Conservation (phyloP, 768 basidiomycete species). For the Mycena galopus region DNA sequence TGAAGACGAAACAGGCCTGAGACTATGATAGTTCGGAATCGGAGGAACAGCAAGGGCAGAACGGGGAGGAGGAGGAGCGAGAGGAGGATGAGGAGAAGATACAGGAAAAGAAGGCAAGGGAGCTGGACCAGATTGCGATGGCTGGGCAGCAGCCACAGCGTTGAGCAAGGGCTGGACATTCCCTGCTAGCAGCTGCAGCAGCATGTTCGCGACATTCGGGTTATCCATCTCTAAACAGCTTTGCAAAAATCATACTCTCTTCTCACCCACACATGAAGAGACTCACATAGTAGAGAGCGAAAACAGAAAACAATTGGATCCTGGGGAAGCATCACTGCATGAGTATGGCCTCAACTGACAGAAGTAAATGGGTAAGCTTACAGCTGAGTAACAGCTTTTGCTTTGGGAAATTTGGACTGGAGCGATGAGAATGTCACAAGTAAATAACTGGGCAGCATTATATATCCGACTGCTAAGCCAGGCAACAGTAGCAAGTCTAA, state of each 20-base stretch:
- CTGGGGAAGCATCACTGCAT: neutral
- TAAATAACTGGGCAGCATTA: neutral
- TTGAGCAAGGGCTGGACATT: no score
- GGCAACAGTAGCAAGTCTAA: neutral
- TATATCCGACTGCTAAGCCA: neutral
- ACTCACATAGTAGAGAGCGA: no score
- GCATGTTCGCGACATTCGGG: no score
- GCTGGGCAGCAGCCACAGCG: no score
- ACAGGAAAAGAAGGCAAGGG: no score
- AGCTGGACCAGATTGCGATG: no score
- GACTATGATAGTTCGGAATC: constrained; percentile 11
- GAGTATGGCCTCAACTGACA: constrained; percentile 1
- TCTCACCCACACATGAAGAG: no score
- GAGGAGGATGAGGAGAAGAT: no score
- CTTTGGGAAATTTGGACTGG: neutral
- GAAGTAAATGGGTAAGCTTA: neutral
- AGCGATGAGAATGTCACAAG: neutral
- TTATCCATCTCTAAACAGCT: no score
- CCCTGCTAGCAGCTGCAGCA: no score
- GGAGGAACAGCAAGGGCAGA: neutral
- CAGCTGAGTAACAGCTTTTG: constrained; percentile 1
- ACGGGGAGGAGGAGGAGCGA: neutral
- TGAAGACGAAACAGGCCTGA: neutral
- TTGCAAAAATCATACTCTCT: no score
- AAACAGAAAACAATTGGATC: neutral